A percentile compares a stretch with the other conserved stretches of the same genome.
phyloP scores from a whole-genome alignment of 2,329 filamentous ascomycete species.

The Erysiphe pulchra region DNA sequence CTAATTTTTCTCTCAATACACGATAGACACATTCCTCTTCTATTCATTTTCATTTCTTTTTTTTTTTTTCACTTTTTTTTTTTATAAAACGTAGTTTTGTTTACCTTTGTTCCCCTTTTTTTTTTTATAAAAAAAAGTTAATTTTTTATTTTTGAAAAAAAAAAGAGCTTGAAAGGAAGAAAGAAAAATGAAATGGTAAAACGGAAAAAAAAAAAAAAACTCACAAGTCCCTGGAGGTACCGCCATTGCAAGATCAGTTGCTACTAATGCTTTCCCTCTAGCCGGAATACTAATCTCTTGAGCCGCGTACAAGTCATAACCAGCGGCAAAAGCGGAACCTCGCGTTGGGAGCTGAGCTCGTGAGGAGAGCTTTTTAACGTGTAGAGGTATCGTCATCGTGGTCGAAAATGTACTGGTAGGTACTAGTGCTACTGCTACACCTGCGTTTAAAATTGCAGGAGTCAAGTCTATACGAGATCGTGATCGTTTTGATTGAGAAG shows the following conservation, averaged over 20 bases:
- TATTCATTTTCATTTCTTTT: too few relatives aligned
- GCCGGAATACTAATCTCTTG: slow-evolving; percentile 51
- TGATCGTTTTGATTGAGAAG: too few relatives aligned
- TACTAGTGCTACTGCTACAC: neutral
- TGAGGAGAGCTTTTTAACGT: slow-evolving; percentile 63
- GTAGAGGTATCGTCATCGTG: slow-evolving; percentile 7
- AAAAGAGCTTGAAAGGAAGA: too few relatives aligned
- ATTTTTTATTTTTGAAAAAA: too few relatives aligned
- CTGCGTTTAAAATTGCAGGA: neutral
- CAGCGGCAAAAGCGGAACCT: slow-evolving; percentile 70
- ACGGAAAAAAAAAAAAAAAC: slow-evolving; percentile 12
- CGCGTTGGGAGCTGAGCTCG: slow-evolving; percentile 65
- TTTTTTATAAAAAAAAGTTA: too few relatives aligned
- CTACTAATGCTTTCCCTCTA: slow-evolving; percentile 62
- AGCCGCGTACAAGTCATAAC: slow-evolving; percentile 78
- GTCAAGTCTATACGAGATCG: neutral
- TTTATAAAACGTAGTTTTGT: too few relatives aligned
- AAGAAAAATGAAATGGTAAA: too few relatives aligned
- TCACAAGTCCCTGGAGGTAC: slow-evolving; percentile 74
- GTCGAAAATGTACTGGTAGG: neutral
- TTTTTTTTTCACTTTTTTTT: too few relatives aligned
- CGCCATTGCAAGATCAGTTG: slow-evolving; percentile 77
- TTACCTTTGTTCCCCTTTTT: too few relatives aligned
- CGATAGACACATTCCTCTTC: too few relatives aligned
- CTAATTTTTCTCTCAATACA: too few relatives aligned